A percentile compares a stretch with the other conserved stretches of the same genome.
These are phyloP conservation scores for Plicaturopsis crispa DNA, from an alignment of 768 basidiomycete species.

Conservation along the genomic window DNA sequence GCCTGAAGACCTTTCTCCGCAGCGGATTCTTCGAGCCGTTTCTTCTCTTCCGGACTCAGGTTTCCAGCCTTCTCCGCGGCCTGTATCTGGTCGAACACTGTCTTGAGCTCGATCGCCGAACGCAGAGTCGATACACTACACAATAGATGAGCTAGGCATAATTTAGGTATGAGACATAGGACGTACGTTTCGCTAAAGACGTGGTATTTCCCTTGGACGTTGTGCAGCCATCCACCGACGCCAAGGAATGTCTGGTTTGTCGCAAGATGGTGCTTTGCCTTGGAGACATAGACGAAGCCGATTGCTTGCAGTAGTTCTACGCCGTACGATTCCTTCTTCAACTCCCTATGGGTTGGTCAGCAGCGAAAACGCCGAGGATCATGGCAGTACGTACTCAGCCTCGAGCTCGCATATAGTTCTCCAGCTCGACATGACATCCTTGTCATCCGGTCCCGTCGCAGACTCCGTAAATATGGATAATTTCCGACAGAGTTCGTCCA, in stretches of 20 bases:
- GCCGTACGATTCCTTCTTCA: conserved; percentile 83
- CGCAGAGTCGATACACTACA: conserved; percentile 75
- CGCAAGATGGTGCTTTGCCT: conserved; percentile 78
- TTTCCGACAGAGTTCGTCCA: conserved; percentile 74
- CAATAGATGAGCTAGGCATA: conserved; percentile 5
- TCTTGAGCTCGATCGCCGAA: conserved; percentile 82
- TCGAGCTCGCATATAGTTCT: conserved; percentile 72
- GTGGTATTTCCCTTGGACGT: conserved; percentile 88
- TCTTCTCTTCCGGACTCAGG: conserved; percentile 69
- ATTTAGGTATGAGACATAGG: too few species aligned
- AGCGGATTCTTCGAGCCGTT: conserved; percentile 82
- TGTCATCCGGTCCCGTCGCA: conserved; percentile 60
- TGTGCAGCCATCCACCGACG: conserved; percentile 90
- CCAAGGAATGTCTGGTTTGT: conserved; percentile 64
- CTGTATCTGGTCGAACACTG: conserved; percentile 87
- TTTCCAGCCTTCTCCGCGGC: conserved; percentile 85
- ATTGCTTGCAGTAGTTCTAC: conserved; percentile 80
- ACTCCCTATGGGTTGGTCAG: conserved; percentile 42
- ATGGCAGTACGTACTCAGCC: conserved; percentile 56
- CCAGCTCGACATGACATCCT: conserved; percentile 67
- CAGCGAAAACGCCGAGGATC: conserved; percentile 1
- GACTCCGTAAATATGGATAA: conserved; percentile 85
- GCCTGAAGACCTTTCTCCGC: conserved; percentile 91
- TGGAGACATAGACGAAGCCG: conserved; percentile 78
- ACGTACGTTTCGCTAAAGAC: conserved; percentile 89